Evolutionary conservation across 192 early-diverging fungal species (phyloP).

Genomic region (Mortierella antarctica): DNA sequence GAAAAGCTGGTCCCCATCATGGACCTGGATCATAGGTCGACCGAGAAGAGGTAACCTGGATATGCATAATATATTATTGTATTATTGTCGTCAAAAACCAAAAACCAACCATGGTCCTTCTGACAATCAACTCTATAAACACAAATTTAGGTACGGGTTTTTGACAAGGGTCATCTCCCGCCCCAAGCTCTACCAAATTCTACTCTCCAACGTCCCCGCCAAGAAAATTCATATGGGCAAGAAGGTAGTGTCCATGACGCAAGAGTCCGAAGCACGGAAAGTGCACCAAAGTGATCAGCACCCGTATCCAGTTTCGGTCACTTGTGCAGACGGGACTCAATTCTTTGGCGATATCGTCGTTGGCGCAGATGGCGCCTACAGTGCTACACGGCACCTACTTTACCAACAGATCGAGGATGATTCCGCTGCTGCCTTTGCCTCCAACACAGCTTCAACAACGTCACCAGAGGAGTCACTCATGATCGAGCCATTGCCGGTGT

Average conservation of each 20-base stretch:
- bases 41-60: conserved; percentile 17
- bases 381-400: conserved; percentile 11
- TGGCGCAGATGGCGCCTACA: conserved; percentile 34
- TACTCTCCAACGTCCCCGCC: conserved; percentile 14
- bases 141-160: conserved; percentile 18
- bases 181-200: conserved; percentile 27
- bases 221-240: conserved; percentile 19
- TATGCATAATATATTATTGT: neutral
- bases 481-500: conserved; percentile 2
- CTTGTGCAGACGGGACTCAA: conserved; percentile 12
- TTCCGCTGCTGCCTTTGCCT: neutral
- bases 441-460: neutral
- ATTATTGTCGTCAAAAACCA: neutral
- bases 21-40: conserved; percentile 28
- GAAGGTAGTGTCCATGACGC: conserved; percentile 9
- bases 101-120: neutral
- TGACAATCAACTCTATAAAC: neutral
- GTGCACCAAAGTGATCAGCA: neutral
- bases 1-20: conserved; percentile 35
- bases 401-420: conserved; percentile 23
- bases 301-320: neutral
- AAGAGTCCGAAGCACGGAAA: neutral
- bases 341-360: conserved; percentile 29
- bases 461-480: neutral
- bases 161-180: conserved; percentile 29